Conservation (phyloP, 139 green algal genomes). For the Volvox africanus region DNA sequence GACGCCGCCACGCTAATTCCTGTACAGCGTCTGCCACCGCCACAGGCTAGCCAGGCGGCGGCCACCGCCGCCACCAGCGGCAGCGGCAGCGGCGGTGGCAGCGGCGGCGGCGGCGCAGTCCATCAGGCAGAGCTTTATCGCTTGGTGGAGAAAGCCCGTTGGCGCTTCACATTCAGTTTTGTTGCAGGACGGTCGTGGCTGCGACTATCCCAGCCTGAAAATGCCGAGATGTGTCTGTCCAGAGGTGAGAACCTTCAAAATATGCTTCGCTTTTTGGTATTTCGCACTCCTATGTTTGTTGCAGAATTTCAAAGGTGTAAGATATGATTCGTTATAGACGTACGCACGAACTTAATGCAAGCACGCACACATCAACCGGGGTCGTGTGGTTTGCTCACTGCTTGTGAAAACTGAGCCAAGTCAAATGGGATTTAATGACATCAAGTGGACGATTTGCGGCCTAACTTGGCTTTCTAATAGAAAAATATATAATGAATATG, state of each 20-base stretch:
- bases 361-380: no score
- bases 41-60: neutral
- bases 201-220: conserved; percentile 22
- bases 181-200: neutral
- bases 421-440: no score
- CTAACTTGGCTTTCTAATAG: no score
- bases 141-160: neutral
- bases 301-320: no score
- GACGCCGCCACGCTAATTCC: conserved; percentile 22
- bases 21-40: neutral
- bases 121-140: neutral
- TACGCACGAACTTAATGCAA: no score
- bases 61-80: neutral
- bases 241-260: neutral
- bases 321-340: no score
- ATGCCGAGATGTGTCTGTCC: conserved; percentile 36
- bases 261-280: no score
- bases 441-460: no score
- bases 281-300: no score
- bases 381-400: no score
- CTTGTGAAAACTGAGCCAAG: no score
- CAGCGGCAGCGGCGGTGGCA: neutral
- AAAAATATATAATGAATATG: no score
- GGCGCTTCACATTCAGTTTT: conserved; percentile 6
- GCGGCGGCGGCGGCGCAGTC: neutral